Percentiles rank a stretch among this genome's conserved stretches.
Conservation (phyloP, 1,284 basidiomycete genomes). For the Polyporus tsugae region DNA sequence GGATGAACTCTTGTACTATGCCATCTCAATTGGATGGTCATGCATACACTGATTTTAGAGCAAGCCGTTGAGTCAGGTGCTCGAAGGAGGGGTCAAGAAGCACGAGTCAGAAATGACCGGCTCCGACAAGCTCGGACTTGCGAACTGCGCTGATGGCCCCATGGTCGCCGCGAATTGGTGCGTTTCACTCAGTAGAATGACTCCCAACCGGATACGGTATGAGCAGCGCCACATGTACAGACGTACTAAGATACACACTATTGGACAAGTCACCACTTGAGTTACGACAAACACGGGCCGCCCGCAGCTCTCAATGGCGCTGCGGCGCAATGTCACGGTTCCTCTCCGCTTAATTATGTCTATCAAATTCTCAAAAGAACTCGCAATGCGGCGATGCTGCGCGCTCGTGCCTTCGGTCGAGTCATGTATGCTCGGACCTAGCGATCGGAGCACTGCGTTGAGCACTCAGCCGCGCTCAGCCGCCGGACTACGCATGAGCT, state of each 20-base stretch:
- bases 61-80: background rate
- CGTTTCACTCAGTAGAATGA: background rate
- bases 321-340: background rate
- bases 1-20: too few relatives aligned
- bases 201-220: background rate
- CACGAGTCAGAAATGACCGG: background rate
- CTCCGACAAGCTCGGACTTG: slow-evolving; percentile 1
- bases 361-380: background rate
- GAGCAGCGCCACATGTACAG: background rate
- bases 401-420: background rate
- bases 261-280: background rate
- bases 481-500: background rate
- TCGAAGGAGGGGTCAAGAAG: background rate
- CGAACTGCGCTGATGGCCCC: background rate
- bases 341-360: background rate
- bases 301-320: background rate
- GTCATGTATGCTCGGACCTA: background rate
- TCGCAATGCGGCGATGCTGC: background rate
- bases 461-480: background rate
- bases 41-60: background rate
- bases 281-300: background rate
- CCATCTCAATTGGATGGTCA: too few relatives aligned
- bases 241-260: background rate
- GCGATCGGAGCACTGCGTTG: background rate
- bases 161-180: background rate